A percentile compares a stretch with the other conserved stretches of the same genome.
phyloP scores from a whole-genome alignment of 2,329 filamentous ascomycete genomes.

The Xylogone sp. region DNA sequence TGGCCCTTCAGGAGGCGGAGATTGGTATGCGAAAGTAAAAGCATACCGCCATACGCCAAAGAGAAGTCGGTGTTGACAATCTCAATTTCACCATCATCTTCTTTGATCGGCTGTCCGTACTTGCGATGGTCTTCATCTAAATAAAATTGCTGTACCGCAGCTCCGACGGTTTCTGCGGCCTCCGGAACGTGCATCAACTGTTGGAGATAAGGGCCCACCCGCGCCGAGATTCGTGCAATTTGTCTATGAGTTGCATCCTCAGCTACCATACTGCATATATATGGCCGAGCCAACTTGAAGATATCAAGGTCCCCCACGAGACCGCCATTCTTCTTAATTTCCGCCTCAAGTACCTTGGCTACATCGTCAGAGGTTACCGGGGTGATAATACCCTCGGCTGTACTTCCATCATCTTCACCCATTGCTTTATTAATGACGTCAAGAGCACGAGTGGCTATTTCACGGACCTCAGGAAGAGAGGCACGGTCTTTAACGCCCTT shows the following conservation, averaged over 20 bases:
- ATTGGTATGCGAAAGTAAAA: slow-evolving; percentile 93
- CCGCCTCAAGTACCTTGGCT: slow-evolving; percentile 66
- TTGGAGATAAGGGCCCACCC: slow-evolving; percentile 72
- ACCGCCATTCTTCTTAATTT: slow-evolving; percentile 68
- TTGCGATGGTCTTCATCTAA: slow-evolving; percentile 83
- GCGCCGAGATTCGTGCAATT: slow-evolving; percentile 65
- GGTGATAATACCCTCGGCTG: slow-evolving; percentile 48
- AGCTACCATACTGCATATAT: slow-evolving; percentile 79
- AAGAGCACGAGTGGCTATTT: slow-evolving; percentile 78
- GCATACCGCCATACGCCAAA: slow-evolving; percentile 95
- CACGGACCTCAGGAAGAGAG: slow-evolving; percentile 90
- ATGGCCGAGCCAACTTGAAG: slow-evolving; percentile 65
- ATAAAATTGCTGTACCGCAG: slow-evolving; percentile 73
- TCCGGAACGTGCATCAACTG: slow-evolving; percentile 61
- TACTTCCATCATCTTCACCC: slow-evolving; percentile 62
- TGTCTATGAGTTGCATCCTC: slow-evolving; percentile 85
- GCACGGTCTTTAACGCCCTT: slow-evolving; percentile 83
- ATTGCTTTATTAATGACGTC: slow-evolving; percentile 92
- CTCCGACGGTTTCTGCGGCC: slow-evolving; percentile 60
- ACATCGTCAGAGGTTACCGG: slow-evolving; percentile 72
- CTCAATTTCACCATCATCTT: slow-evolving; percentile 88
- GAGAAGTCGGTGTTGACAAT: slow-evolving; percentile 99
- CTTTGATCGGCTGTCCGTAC: slow-evolving; percentile 77
- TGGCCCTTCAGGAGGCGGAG: slow-evolving; percentile 92
- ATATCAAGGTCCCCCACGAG: slow-evolving; percentile 58